Evolutionary conservation across 495 filamentous ascomycete genomes (phyloP), one percentile per base, ranked within the genome.

Genomic region (Aspergillus sclerotioniger): DNA sequence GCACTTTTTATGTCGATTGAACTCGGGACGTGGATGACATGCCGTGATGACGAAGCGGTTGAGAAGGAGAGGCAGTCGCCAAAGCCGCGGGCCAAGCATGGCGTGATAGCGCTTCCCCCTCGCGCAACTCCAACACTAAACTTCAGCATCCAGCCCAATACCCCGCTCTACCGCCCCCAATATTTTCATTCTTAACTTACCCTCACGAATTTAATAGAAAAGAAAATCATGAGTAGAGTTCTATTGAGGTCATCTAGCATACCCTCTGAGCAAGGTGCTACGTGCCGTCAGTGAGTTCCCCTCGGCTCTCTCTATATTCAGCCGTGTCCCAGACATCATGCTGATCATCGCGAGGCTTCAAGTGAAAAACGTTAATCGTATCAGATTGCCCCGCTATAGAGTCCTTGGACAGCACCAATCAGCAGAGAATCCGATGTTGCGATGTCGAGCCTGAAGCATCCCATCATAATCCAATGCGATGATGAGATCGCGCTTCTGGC

Each of bases 71-170:
- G 41, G 33, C 15, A 12, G 28, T 48, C 9, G 21, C 39, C 39
- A 19, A 15, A 53, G 20, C n/a, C 29, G 60, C 44, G 50, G 57
- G 59, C 54, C 51, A 58, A 56, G 51, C 45, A 67, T 67, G 54
- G 58, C 65, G 65, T 62, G 58, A 56, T 63, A 63, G 48, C 16
- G 8, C 33, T 28, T 21, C 43, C 21, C 19, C 45, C 48, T 63
- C 43, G 60, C 65, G 62, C 65, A 60, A 67, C 56, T 28, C 28
- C n/a, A n/a, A n/a, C n/a, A n/a, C n/a, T n/a, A n/a, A n/a, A n/a
- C 44, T 29, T 47, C 25, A 54, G n/a, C 25, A 31, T 8, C 33
- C 1, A 10, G 9, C 3, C 13, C 1, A 1, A 1, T 35, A 35
- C 13, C 37, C 37, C 37, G 37, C 37, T 13, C 37, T 1, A 37